Conservation (phyloP, 2,329 filamentous ascomycete genomes). For the Fusarium kyushuense region DNA sequence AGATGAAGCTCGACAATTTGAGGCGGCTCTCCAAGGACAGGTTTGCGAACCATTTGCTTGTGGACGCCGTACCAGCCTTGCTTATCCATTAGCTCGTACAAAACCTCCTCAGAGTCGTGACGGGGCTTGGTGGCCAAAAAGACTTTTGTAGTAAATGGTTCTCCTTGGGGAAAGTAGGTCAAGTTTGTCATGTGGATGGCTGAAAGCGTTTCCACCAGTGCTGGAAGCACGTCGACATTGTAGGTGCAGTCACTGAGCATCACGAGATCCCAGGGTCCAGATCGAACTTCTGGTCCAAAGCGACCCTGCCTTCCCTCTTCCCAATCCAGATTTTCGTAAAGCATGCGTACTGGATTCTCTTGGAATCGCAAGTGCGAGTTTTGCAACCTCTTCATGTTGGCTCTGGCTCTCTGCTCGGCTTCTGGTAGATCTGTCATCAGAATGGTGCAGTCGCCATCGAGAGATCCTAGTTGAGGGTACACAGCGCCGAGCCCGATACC, state of each 20-base stretch:
- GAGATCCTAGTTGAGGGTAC: conserved; percentile 43
- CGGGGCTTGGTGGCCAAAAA: conserved; percentile 68
- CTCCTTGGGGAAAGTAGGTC: conserved; percentile 31
- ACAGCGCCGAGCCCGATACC: conserved; percentile 62
- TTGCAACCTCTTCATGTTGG: conserved; percentile 59
- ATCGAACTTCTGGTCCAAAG: conserved; percentile 58
- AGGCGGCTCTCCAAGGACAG: conserved; percentile 58
- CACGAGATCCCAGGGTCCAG: conserved; percentile 63
- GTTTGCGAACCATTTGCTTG: conserved; percentile 58
- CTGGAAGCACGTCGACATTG: conserved; percentile 67
- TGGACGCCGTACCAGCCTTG: conserved; percentile 61
- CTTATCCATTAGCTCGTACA: conserved; percentile 61
- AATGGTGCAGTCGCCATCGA: conserved; percentile 50
- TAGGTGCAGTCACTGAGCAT: conserved; percentile 72
- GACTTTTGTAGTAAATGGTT: conserved; percentile 55
- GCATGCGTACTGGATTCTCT: conserved; percentile 47
- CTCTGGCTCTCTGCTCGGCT: conserved; percentile 61
- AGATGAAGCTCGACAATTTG: conserved; percentile 66
- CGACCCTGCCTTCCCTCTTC: conserved; percentile 60
- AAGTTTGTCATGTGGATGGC: conserved; percentile 59
- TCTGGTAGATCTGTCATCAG: conserved; percentile 68
- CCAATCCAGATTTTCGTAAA: conserved; percentile 70
- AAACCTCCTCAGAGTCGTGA: conserved; percentile 63
- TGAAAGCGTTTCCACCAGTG: conserved; percentile 65
- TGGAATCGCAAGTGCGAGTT: conserved; percentile 30